Evolutionary conservation across 352 stramenopile species (phyloP).

Genomic region (Pythium angustatum): DNA sequence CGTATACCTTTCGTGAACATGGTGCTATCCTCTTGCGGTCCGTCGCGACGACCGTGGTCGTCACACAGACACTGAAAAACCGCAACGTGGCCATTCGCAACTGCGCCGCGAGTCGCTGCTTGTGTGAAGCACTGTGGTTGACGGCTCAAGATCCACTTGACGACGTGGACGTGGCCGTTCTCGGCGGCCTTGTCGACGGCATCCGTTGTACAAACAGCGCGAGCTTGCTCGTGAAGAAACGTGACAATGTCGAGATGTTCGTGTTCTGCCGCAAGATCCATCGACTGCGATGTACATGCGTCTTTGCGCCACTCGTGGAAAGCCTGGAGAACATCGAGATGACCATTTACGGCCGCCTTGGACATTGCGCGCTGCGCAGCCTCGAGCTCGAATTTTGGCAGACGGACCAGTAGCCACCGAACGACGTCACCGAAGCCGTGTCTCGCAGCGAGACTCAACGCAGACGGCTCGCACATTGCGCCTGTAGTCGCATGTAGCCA

Average conservation of each 20-base stretch:
- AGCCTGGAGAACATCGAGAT: conserved; percentile 26
- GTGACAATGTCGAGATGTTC: conserved; percentile 23
- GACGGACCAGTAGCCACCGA: conserved; percentile 21
- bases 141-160: conserved; percentile 17
- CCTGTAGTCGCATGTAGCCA: conserved; percentile 13
- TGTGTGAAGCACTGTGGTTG: conserved; percentile 9
- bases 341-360: conserved; percentile 18
- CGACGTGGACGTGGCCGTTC: not conserved
- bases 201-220: not conserved
- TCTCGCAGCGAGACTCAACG: conserved; percentile 7
- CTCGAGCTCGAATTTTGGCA: not conserved
- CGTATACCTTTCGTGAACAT: conserved; percentile 6
- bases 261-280: conserved; percentile 26
- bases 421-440: conserved; percentile 22
- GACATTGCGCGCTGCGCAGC: conserved; percentile 7
- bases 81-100: conserved; percentile 16
- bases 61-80: conserved; percentile 18
- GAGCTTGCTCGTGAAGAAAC: conserved; percentile 24
- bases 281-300: not conserved
- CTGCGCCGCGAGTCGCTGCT: conserved; percentile 10
- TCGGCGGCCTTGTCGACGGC: not conserved
- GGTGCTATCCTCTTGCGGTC: not conserved
- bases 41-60: not conserved
- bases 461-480: not conserved
- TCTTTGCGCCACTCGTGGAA: conserved; percentile 13